Conservation (phyloP, 805 yeast genomes). For the Jamesozyma hellenica region DNA sequence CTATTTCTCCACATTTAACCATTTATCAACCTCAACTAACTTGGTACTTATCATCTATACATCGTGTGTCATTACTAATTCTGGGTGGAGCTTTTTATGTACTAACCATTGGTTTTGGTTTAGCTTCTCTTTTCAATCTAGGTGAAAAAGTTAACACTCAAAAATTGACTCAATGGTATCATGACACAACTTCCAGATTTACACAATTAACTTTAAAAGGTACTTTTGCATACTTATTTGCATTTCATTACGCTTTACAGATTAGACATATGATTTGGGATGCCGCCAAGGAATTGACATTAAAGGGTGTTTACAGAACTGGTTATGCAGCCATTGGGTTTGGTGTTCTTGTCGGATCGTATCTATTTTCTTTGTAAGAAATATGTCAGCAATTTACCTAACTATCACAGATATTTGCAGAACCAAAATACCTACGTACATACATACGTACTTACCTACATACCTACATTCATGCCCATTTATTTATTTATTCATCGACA, state of each 20-base stretch:
- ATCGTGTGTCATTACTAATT: slow-evolving; percentile 81
- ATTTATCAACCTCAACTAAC: slow-evolving; percentile 90
- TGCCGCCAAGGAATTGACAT: slow-evolving; percentile 63
- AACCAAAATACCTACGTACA: no score
- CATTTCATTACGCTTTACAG: slow-evolving; percentile 80
- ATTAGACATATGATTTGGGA: slow-evolving; percentile 94
- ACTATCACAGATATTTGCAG: no score
- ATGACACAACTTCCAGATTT: slow-evolving; percentile 53
- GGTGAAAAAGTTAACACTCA: slow-evolving; percentile 25
- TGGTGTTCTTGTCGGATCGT: slow-evolving; percentile 46
- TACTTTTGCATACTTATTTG: slow-evolving; percentile 69
- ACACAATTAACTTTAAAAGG: slow-evolving; percentile 59
- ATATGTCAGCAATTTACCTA: no score
- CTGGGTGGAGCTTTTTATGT: slow-evolving; percentile 73
- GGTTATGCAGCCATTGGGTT: slow-evolving; percentile 76
- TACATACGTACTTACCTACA: background rate
- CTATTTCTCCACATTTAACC: slow-evolving; percentile 79
- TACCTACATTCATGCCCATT: background rate
- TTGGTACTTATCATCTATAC: slow-evolving; percentile 67
- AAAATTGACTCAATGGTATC: slow-evolving; percentile 30
- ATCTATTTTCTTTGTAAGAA: slow-evolving; percentile 25
- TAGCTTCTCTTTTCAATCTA: slow-evolving; percentile 52
- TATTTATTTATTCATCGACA: background rate
- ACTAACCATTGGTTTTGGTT: slow-evolving; percentile 66
- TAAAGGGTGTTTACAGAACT: slow-evolving; percentile 85